Conservation (phyloP, 257 asterid species). For the Penstemon barbatus region DNA sequence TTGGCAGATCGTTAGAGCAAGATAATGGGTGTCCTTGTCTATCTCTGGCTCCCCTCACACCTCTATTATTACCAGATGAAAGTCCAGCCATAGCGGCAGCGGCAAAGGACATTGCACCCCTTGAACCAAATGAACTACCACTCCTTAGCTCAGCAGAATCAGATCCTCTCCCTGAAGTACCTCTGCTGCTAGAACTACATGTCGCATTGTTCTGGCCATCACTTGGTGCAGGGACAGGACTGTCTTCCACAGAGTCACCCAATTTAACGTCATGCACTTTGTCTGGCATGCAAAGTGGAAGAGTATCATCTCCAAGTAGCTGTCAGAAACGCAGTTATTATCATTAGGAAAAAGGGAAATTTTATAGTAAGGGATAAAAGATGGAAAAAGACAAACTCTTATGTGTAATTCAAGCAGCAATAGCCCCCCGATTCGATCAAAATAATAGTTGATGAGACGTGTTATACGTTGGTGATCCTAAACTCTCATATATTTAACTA, state of each 20-base stretch:
- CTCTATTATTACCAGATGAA: constrained; percentile 76
- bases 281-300: constrained; percentile 75
- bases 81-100: constrained; percentile 99
- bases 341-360: background rate
- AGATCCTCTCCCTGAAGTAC: constrained; percentile 44
- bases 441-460: constrained; percentile 8
- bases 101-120: constrained; percentile 97
- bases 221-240: constrained; percentile 46
- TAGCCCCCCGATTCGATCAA: constrained; percentile 5
- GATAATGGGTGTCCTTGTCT: constrained; percentile 58
- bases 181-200: constrained; percentile 81
- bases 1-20: constrained; percentile 63
- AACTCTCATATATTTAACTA: constrained; percentile 1
- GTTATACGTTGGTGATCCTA: background rate
- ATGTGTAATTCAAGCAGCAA: constrained; percentile 6
- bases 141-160: constrained; percentile 68
- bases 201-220: constrained; percentile 61
- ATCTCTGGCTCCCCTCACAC: constrained; percentile 77
- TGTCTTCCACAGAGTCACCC: constrained; percentile 68
- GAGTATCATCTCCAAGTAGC: constrained; percentile 75
- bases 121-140: constrained; percentile 78
- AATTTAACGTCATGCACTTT: constrained; percentile 90
- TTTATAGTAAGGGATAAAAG: background rate
- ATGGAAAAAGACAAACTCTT: background rate
- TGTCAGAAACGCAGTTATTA: constrained; percentile 36